These are phyloP conservation scores for Syzygium grande DNA, from an alignment of 345 rosid species.

Conservation along the genomic window DNA sequence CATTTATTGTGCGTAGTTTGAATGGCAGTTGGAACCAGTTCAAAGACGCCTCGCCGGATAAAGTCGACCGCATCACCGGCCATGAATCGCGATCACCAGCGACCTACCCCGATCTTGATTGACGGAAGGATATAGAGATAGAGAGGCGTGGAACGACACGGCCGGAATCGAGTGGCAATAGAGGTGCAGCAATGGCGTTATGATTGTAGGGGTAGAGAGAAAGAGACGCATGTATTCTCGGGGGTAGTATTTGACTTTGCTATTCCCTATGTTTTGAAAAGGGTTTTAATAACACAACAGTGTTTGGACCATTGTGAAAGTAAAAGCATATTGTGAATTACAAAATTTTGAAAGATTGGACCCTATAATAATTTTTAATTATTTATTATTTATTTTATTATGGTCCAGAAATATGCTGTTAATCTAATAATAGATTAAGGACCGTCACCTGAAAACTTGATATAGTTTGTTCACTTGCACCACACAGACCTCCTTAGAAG, in stretches of 20 bases:
- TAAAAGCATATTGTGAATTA: no score
- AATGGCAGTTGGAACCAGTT: background rate
- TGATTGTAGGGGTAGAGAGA: background rate
- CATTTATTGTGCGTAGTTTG: background rate
- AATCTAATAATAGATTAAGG: no score
- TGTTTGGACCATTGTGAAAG: no score
- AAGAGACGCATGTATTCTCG: background rate
- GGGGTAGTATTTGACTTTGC: background rate
- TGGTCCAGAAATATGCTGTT: no score
- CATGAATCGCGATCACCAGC: background rate
- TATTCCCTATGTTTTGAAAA: background rate
- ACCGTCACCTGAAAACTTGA: no score
- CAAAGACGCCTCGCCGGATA: background rate
- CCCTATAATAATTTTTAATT: no score
- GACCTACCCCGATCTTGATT: no score
- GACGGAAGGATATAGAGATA: background rate
- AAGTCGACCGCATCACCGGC: background rate
- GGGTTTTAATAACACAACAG: no score
- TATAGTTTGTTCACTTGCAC: no score
- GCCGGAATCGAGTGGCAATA: background rate
- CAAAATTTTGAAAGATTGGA: no score
- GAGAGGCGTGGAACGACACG: background rate
- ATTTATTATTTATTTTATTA: no score
- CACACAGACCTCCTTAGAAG: no score
- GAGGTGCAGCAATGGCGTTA: fast-evolving